These are phyloP conservation scores for Globisporangium heterothallicum DNA, from an alignment of 352 stramenopile species.

Conservation along the genomic window DNA sequence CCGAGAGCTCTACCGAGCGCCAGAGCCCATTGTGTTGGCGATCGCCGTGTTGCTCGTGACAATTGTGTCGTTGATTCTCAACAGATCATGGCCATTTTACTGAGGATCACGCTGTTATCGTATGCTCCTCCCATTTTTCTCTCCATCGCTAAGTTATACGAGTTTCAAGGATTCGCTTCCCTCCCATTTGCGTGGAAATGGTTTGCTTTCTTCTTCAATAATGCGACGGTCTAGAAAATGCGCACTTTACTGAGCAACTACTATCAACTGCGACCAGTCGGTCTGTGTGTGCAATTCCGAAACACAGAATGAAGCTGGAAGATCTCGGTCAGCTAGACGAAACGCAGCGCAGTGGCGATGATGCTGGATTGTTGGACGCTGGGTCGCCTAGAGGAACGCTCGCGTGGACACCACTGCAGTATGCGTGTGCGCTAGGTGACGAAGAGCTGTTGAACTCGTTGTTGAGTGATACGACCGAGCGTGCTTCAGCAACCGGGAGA, in stretches of 20 bases:
- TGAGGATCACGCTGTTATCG: too few species aligned
- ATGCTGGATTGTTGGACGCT: conserved; percentile 33
- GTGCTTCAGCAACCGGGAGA: conserved; percentile 3
- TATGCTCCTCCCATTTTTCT: too few species aligned
- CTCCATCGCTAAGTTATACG: conserved; percentile 8
- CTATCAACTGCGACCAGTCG: conserved; percentile 7
- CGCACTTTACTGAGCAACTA: too few species aligned
- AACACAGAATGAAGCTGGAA: conserved; percentile 26
- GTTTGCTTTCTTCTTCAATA: neutral
- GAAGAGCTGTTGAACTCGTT: conserved; percentile 31
- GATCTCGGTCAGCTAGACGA: conserved; percentile 32
- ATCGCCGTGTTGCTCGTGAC: conserved; percentile 42
- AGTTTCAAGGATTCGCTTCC: too few species aligned
- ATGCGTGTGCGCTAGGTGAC: conserved; percentile 69
- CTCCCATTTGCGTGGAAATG: neutral
- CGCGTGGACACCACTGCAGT: conserved; percentile 71
- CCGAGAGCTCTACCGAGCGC: conserved; percentile 62
- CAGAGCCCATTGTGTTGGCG: conserved; percentile 62
- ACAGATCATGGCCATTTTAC: conserved; percentile 78
- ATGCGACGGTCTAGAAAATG: neutral
- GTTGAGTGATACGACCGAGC: conserved; percentile 17
- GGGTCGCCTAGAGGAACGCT: conserved; percentile 48
- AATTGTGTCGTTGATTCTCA: conserved; percentile 65
- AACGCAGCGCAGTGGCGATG: neutral
- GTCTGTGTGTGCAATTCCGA: neutral